Evolutionary conservation across 2,329 filamentous ascomycete species (phyloP).

Genomic region (Fusarium keratoplasticum): DNA sequence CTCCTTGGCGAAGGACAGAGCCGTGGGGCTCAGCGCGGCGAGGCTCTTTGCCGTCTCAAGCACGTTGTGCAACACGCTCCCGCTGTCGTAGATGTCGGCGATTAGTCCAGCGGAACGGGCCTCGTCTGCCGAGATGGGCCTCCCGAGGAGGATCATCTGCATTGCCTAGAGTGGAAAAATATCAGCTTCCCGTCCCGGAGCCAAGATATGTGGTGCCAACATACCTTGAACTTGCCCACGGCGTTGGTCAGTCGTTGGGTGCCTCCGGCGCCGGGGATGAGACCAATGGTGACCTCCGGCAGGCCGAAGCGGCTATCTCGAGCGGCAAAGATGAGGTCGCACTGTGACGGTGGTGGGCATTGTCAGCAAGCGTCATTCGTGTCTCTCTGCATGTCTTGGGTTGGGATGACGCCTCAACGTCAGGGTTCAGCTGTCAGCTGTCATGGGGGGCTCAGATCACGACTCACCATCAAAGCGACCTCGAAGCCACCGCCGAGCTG

Average conservation of each 20-base stretch:
- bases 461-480: conserved; percentile 58
- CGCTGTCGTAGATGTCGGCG: conserved; percentile 42
- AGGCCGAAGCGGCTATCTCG: conserved; percentile 52
- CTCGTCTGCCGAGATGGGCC: conserved; percentile 42
- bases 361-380: neutral
- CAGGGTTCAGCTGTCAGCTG: conserved; percentile 4
- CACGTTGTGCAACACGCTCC: conserved; percentile 43
- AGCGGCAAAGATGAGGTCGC: conserved; percentile 54
- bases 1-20: conserved; percentile 46
- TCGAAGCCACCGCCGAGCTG: conserved; percentile 65
- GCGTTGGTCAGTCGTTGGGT: conserved; percentile 55
- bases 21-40: conserved; percentile 40
- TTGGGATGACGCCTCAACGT: neutral
- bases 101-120: conserved; percentile 44
- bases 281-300: conserved; percentile 54
- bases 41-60: conserved; percentile 41
- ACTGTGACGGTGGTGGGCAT: conserved; percentile 38
- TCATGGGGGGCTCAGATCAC: neutral
- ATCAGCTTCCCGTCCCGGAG: neutral
- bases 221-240: conserved; percentile 56
- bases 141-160: conserved; percentile 48
- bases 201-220: neutral
- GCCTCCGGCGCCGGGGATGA: conserved; percentile 55
- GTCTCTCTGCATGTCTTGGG: neutral
- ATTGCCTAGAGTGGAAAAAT: conserved; percentile 41